A percentile compares a stretch with the other conserved stretches of the same genome.
Conservation (phyloP, 2,329 filamentous ascomycete species). For the Colletotrichum sp. region DNA sequence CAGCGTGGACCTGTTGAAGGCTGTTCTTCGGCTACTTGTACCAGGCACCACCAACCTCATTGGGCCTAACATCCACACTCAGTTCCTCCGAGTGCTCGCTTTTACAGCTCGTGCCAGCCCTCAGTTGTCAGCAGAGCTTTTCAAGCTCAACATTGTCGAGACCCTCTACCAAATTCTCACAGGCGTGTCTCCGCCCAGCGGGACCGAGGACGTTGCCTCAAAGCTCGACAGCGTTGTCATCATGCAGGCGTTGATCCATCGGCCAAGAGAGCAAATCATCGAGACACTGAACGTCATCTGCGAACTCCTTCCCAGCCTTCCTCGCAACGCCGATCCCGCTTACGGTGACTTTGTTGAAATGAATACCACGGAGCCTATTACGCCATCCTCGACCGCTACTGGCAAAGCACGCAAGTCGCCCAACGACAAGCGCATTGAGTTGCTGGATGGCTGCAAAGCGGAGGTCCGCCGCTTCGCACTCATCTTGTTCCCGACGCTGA, state of each 20-base stretch:
- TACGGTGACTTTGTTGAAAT: constrained; percentile 50
- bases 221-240: constrained; percentile 97
- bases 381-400: constrained; percentile 43
- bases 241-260: constrained; percentile 97
- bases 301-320: constrained; percentile 83
- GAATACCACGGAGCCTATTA: constrained; percentile 43
- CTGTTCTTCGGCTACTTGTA: constrained; percentile 84
- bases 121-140: constrained; percentile 82
- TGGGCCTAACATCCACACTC: constrained; percentile 91
- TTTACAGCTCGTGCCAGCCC: constrained; percentile 92
- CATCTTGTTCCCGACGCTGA: constrained; percentile 92
- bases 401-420: constrained; percentile 56
- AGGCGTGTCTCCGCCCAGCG: constrained; percentile 87
- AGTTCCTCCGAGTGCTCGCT: constrained; percentile 90
- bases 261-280: constrained; percentile 93
- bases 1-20: constrained; percentile 83
- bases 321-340: constrained; percentile 54
- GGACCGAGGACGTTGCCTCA: constrained; percentile 76
- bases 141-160: constrained; percentile 97
- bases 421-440: constrained; percentile 81
- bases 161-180: constrained; percentile 97
- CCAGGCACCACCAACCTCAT: constrained; percentile 97
- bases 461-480: constrained; percentile 92
- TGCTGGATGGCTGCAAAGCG: constrained; percentile 81
- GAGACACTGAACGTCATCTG: constrained; percentile 98